Conservation (phyloP, 2,329 filamentous ascomycete genomes). For the Zymoseptoria brevis region DNA sequence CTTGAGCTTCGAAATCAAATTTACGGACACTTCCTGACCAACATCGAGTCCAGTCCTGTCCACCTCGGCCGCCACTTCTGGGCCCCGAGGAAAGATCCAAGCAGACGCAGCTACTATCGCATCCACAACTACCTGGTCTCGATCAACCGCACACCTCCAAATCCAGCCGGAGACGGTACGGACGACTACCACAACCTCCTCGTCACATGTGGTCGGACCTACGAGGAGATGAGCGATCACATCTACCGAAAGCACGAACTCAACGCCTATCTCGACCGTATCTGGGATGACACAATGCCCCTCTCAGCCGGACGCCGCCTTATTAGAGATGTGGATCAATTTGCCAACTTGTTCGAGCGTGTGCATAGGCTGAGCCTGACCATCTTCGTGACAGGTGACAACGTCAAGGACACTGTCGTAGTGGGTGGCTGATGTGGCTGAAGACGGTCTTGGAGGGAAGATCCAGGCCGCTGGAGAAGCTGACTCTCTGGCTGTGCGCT, state of each 20-base stretch:
- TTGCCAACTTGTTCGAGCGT: constrained; percentile 1
- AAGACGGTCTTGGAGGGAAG: constrained; percentile 1
- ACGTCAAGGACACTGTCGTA: not conserved
- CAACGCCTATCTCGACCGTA: not conserved
- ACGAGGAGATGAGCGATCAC: constrained; percentile 2
- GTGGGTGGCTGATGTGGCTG: constrained; percentile 1
- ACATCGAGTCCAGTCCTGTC: not conserved
- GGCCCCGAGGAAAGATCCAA: not conserved
- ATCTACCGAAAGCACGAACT: constrained; percentile 5
- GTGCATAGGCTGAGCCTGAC: not conserved
- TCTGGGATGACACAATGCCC: not conserved
- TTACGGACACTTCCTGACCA: not conserved
- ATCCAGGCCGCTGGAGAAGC: not conserved
- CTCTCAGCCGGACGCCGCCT: not conserved
- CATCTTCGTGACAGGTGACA: not conserved
- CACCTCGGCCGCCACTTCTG: not conserved
- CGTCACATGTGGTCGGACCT: constrained; percentile 2
- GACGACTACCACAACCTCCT: not conserved
- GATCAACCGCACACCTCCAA: not conserved
- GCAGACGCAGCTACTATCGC: not conserved
- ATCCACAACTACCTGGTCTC: not conserved
- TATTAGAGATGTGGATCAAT: not conserved
- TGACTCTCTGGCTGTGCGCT: constrained; percentile 4
- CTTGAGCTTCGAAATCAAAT: not conserved
- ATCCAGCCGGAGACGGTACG: not conserved